Base-by-base conservation (phyloP, 2,329 filamentous ascomycete species). In the Drechslerella coelobrocha region DNA sequence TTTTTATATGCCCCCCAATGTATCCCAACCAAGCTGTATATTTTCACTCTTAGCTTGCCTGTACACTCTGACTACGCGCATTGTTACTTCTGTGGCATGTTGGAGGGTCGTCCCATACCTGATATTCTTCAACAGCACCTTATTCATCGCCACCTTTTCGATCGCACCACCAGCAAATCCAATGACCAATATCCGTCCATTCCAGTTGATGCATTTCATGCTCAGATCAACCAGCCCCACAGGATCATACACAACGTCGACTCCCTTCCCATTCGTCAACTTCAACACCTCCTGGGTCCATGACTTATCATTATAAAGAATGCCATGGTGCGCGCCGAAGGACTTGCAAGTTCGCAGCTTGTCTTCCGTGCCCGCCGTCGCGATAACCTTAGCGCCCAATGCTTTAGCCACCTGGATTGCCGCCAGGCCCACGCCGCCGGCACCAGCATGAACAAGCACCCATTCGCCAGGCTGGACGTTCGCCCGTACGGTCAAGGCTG, bases 381-480 rank as follows among this genome's bases (percentile, higher is more conserved):
- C 93, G 72, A 97, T 88, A n/a, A 97, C 93, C 2, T 85, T 94
- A 8, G 93, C 93, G 5, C 93, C 93, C 55, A 89, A 88, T 0
- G 92, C 93, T 80, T 97, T 97, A 26, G 93, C 93, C 71, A 97
- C 87, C 79, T 97, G 93, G 23, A 97, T 92, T 2, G 93, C 93
- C 1, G 92, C 91, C 1, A 97, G 81, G 0, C 93, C 93, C 9
- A 97, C 93, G 14, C 93, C 93, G 1, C 93, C 93, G 0, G 93
- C 93, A 0, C 92, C 93, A 0, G 93, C 93, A 77, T 97, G 93
- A 12, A 97, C 87, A 7, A 97, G 85, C 1, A 97, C 92, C 79
- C 85, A 89, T 76, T 97, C 93, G 0, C 92, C 92, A 39, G 84
- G 80, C 79, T 91, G 88, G 43, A 97, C 83, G 2, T 85, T 84